Evolutionary conservation across 139 green algal genomes (phyloP).

Genomic region (Tetraselmis chui): DNA sequence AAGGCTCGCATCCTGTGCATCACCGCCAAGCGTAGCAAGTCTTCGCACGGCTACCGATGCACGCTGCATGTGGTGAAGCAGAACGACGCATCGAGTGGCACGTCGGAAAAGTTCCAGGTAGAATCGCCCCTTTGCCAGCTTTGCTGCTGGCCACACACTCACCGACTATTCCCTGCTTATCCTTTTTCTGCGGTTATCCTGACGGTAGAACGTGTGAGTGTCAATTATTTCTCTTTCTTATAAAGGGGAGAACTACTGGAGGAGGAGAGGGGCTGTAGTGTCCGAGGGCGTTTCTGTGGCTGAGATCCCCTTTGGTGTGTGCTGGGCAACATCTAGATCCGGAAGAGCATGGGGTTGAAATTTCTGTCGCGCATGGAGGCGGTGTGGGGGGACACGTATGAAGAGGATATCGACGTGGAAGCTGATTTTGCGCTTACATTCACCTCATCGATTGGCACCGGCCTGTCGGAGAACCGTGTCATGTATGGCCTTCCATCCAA

Average conservation of each 20-base stretch:
- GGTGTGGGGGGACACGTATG: slow-evolving; percentile 7
- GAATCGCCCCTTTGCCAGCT: too few relatives aligned
- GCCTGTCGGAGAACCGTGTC: not conserved
- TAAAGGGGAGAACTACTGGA: too few relatives aligned
- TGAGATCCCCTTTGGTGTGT: not conserved
- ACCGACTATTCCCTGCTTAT: too few relatives aligned
- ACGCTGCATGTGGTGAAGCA: slow-evolving; percentile 39
- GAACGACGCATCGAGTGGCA: too few relatives aligned
- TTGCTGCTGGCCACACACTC: too few relatives aligned
- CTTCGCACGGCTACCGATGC: slow-evolving; percentile 35
- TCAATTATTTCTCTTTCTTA: too few relatives aligned
- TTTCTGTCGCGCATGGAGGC: slow-evolving; percentile 32
- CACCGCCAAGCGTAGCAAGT: slow-evolving; percentile 34
- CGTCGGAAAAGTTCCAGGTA: too few relatives aligned
- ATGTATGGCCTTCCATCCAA: not conserved
- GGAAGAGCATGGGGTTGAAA: slow-evolving; percentile 32
- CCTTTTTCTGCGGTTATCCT: too few relatives aligned
- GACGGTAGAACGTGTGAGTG: too few relatives aligned
- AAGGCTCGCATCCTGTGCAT: slow-evolving; percentile 43
- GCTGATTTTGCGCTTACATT: slow-evolving; percentile 31
- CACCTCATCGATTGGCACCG: not conserved
- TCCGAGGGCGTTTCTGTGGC: too few relatives aligned
- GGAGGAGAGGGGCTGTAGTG: too few relatives aligned
- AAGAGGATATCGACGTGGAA: slow-evolving; percentile 1
- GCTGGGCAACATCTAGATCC: slow-evolving; percentile 17